Percentiles rank a stretch among this genome's conserved stretches.
Conservation (phyloP, 2,329 filamentous ascomycete genomes). For the Pezicula radicicola region DNA sequence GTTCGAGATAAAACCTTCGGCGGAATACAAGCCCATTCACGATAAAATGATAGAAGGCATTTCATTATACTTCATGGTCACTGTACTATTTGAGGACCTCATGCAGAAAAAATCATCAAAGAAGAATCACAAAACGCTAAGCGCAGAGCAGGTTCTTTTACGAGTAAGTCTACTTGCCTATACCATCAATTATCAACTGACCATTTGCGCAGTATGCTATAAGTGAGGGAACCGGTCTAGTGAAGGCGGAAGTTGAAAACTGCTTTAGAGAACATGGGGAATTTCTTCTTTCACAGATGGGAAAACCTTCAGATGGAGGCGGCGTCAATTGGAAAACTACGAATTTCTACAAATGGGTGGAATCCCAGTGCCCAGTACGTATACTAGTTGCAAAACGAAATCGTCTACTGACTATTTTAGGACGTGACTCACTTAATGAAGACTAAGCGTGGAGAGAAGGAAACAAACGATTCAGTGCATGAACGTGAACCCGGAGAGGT, state of each 20-base stretch:
- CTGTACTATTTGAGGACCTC: conserved; percentile 50
- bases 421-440: not conserved
- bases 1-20: conserved; percentile 63
- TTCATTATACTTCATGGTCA: conserved; percentile 59
- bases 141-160: conserved; percentile 16
- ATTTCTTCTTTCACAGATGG: conserved; percentile 51
- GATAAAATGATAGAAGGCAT: conserved; percentile 61
- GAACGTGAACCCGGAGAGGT: not conserved
- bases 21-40: conserved; percentile 53
- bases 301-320: conserved; percentile 22
- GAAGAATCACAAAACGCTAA: conserved; percentile 18
- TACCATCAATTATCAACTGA: conserved; percentile 34
- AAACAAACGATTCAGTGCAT: not conserved
- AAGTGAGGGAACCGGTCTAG: conserved; percentile 49
- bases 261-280: conserved; percentile 45
- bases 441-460: not conserved
- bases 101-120: conserved; percentile 31
- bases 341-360: conserved; percentile 47
- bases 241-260: conserved; percentile 44
- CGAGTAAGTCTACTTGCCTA: conserved; percentile 17
- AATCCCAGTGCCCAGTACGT: conserved; percentile 8
- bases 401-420: not conserved
- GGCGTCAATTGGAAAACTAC: conserved; percentile 41
- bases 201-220: conserved; percentile 42
- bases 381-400: not conserved